phyloP scores from a whole-genome alignment of 2,329 filamentous ascomycete genomes.

The Diaporthe vaccinii region DNA sequence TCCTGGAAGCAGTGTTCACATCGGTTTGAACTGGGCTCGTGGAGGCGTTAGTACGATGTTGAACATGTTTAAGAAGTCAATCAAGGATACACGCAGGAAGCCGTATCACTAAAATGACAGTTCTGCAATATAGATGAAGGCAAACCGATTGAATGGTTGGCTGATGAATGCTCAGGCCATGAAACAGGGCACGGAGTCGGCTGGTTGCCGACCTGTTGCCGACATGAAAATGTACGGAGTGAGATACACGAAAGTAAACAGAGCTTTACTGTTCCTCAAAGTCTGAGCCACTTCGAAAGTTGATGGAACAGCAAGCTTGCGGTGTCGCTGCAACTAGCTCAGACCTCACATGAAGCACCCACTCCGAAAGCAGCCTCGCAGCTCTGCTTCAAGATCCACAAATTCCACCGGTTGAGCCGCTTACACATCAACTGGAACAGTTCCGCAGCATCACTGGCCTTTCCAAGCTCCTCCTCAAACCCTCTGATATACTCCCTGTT shows the following conservation, averaged over 20 bases:
- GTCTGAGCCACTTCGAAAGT: background rate
- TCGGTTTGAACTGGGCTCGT: background rate
- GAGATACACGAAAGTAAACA: background rate
- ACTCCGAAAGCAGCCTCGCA: background rate
- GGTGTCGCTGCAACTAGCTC: background rate
- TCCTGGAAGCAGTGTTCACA: background rate
- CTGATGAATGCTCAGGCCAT: background rate
- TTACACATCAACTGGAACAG: slow-evolving; percentile 1
- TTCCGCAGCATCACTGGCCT: background rate
- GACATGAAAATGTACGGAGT: background rate
- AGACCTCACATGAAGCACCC: background rate
- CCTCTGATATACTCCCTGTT: slow-evolving; percentile 2
- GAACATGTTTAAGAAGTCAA: background rate
- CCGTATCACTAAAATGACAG: too few species aligned
- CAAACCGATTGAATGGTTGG: background rate
- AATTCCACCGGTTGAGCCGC: slow-evolving; percentile 5
- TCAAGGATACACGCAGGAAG: background rate
- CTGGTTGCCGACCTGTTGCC: background rate
- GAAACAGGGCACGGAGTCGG: background rate
- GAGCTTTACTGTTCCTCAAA: too few species aligned
- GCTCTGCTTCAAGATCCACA: slow-evolving; percentile 22
- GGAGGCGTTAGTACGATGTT: background rate
- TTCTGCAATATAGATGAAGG: too few species aligned
- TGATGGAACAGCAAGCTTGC: too few species aligned
- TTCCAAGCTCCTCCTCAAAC: slow-evolving; percentile 7